Evolutionary conservation across 1,139 yeast genomes (phyloP), one percentile per base, ranked within the genome.

Genomic region (Sugiyamaella paludigena): DNA sequence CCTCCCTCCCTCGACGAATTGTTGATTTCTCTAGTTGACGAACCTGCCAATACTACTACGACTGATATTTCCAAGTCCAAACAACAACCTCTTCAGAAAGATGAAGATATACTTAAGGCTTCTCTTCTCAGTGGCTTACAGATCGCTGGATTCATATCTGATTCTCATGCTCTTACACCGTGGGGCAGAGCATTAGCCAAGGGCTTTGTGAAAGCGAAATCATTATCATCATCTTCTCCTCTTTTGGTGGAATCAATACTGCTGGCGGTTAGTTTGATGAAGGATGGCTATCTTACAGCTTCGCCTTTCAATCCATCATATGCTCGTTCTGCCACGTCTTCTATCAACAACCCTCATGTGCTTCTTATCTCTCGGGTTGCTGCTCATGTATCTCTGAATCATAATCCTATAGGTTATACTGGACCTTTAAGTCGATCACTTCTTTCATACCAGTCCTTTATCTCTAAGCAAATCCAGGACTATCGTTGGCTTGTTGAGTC

Each of bases 351-450:
- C 34, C 11, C 67, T 45, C 70, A 72, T 38, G 72, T 81, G 7
- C 64, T 77, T 10, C 64, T 84, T 43, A 66, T 85, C 28, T 74
- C 87, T 2, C 73, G 89, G 54, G 68, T 84, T 2, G 78, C 84
- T 36, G 73, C 84, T 1, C 70, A 83, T 40, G 75, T 79, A 51
- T 75, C 74, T 54, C 70, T 82, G 37, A 73, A 77, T 16, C 80
- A 81, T 56, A 71, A 67, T 24, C 83, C 85, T 4, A 75, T 78
- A 32, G 81, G 80, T 54, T 78, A 83, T 62, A 79, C 79, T 50
- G 92, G 92, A 0, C 91, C 92, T 4, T 71, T 85, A 38, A 84
- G 87, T 24, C 75, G 84, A 53, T 75, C 77, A 47, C 71, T 86
- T 33, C 70, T 84, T 48, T 74, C 79, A 38, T 86, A 84, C 63